A percentile compares a stretch with the other conserved stretches of the same genome.
These are phyloP conservation scores for Quercus parvula DNA, from an alignment of 306 rosid species.

Conservation along the genomic window DNA sequence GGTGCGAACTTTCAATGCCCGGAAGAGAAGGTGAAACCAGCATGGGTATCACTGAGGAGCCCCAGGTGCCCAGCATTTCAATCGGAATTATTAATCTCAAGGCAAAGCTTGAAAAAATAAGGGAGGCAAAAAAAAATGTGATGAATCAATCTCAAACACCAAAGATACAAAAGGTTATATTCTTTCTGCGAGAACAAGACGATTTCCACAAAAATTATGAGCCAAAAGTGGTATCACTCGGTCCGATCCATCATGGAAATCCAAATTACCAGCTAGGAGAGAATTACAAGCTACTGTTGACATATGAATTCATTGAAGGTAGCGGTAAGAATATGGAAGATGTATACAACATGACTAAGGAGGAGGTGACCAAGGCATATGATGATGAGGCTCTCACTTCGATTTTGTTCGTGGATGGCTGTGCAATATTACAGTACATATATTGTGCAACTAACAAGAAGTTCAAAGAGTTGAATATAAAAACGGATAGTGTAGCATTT, in stretches of 20 bases:
- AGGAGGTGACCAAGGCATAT: neutral
- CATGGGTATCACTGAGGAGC: no score
- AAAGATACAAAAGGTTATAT: conserved; percentile 15
- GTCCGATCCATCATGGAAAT: conserved; percentile 20
- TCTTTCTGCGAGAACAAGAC: neutral
- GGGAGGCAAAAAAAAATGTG: rapidly evolving
- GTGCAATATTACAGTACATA: conserved; percentile 8
- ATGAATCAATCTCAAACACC: neutral
- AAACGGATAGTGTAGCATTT: neutral
- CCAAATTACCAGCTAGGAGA: neutral
- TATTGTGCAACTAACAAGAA: neutral
- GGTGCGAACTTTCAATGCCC: no score
- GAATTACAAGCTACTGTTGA: neutral
- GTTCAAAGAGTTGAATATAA: neutral
- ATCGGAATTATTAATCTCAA: neutral
- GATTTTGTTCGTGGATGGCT: conserved; percentile 26
- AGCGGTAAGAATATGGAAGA: rapidly evolving
- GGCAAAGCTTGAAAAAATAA: neutral
- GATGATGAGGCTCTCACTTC: neutral
- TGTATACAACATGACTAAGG: neutral
- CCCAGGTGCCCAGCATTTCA: no score
- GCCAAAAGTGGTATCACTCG: conserved; percentile 18
- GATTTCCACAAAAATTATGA: neutral
- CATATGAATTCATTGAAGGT: neutral
- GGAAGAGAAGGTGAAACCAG: no score